Base-by-base conservation (phyloP, 768 basidiomycete genomes). In the Russula olivacea region DNA sequence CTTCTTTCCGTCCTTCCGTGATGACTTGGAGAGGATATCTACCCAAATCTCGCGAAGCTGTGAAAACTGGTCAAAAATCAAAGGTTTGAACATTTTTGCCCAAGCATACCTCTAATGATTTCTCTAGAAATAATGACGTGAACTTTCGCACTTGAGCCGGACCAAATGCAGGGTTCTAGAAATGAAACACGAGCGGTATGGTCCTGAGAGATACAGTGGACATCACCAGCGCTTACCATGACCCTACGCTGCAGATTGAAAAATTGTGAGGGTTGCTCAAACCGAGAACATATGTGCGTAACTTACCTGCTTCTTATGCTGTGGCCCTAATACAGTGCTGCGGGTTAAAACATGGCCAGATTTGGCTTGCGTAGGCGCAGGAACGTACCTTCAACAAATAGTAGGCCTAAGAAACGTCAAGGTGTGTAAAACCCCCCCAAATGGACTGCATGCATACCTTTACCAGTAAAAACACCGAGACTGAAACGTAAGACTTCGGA, bases 11-110 rank as follows among this genome's bases (percentile, higher is more conserved):
- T 60, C 61, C 25, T 66, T 62, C n/a, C 55, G 28, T 17, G 58
- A 23, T 17, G 63, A 47, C 14, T 66, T 49, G 8, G 65, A 45
- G 7, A 61, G 50, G n/a, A 70, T 58, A n/a, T 62, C 40, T 9
- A 36, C 43, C 71, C 62, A 73, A n/a, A 72, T 63, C n/a, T 73
- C 72, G 19, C 73, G 72, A 17, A 74, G 68, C 73, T 72, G 36
- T 30, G 8, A 36, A 40, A 36, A 8, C 23, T 1, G 14, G 14
- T 34, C 2, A 23, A 21, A 15, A 14, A 4, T 17, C 17, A 1
- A 11, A 40, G 3, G 15, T 1, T 2, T 17, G 21, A 49, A 12
- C 6, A 7, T 10, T 36, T 36, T 25, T 12, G 28, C 25, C 6
- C 32, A 41, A 25, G 17, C n/a, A 11, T 21, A 71, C 70, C 64